Evolutionary conservation across 2,329 filamentous ascomycete genomes (phyloP), one percentile per base, ranked within the genome.

Genomic region (Penicillium sp.): DNA sequence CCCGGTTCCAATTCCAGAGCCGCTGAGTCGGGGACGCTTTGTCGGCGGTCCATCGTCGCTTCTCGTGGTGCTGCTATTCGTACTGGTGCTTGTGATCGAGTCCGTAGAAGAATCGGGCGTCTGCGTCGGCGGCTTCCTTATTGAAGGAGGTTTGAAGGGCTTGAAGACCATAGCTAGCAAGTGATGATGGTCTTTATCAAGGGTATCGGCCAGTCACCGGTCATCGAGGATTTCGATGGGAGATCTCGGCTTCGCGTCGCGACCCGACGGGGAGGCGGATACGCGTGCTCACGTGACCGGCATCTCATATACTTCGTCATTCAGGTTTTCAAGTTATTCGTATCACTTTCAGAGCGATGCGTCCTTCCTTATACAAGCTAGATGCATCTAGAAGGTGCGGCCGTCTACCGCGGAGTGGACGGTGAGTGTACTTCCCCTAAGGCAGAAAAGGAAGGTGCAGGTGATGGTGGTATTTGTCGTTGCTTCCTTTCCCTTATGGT

Each of bases 141-240:
- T 76, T 30, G 77, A 75, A 67, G 79, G 78, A 53, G 80, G 76
- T 47, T 77, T 79, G 60, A 82, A 82, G 6, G 80, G 80, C 66
- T 81, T 82, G 61, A 79, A 80, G 58, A 78, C 74, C 78, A 81
- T 81, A 53, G 35, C 58, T 60, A 29, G 49, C 13, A 5, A 15
- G 35, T 15, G 35, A 15, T 41, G 54, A 61, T 64, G 61, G 63
- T 35, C 55, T 51, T 41, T 21, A 21, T 31, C 13, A 6, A 58
- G 19, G 44, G 55, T 60, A 41, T 52, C 38, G 31, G 29, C 19
- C 7, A 19, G 29, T 31, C 38, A 7, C 21, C 13, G 47, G 30
- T 45, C 21, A 15, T 17, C 8, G 21, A 19, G 30, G 30, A 21
- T 15, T 5, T 26, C 26, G 30, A 11, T 23, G 19, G 30, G 19